These are phyloP conservation scores for Warburgia ugandensis DNA, from an alignment of 164 flowering plant genomes.

Conservation along the genomic window DNA sequence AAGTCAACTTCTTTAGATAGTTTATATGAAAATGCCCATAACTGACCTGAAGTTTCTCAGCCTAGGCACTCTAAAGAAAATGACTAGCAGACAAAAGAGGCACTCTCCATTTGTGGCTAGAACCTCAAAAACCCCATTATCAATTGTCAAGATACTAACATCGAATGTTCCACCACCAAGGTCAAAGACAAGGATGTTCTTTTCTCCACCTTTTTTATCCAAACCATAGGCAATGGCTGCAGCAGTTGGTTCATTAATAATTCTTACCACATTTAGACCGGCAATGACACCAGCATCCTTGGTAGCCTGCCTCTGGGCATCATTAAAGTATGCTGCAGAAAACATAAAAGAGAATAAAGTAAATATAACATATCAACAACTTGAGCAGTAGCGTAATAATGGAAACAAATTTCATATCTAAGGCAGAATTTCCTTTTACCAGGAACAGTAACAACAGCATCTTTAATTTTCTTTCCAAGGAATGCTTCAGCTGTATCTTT, in stretches of 20 bases:
- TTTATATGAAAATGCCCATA: too few species aligned
- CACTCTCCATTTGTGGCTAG: slow-evolving; percentile 78
- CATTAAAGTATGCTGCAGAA: slow-evolving; percentile 77
- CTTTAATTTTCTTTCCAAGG: slow-evolving; percentile 92
- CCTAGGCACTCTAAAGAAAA: too few species aligned
- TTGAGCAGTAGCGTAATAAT: not conserved
- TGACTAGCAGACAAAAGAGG: too few species aligned
- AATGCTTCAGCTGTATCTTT: slow-evolving; percentile 94
- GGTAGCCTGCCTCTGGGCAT: slow-evolving; percentile 95
- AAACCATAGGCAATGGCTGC: slow-evolving; percentile 93
- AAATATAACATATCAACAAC: not conserved
- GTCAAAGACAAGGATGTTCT: slow-evolving; percentile 94
- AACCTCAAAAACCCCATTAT: slow-evolving; percentile 94
- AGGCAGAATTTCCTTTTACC: slow-evolving; percentile 27
- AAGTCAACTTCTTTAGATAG: too few species aligned
- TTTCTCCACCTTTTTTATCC: slow-evolving; percentile 92
- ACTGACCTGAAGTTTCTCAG: too few species aligned
- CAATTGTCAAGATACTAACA: slow-evolving; percentile 91
- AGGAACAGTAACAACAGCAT: slow-evolving; percentile 91
- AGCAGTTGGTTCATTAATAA: slow-evolving; percentile 91
- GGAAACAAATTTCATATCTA: not conserved
- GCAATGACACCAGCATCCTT: slow-evolving; percentile 95
- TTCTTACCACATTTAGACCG: slow-evolving; percentile 84
- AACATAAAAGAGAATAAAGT: not conserved
- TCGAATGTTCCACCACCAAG: slow-evolving; percentile 95